A percentile compares a stretch with the other conserved stretches of the same genome.
Evolutionary conservation across 345 rosid genomes (phyloP).

Genomic region (Cardamine chenopodiifolia): DNA sequence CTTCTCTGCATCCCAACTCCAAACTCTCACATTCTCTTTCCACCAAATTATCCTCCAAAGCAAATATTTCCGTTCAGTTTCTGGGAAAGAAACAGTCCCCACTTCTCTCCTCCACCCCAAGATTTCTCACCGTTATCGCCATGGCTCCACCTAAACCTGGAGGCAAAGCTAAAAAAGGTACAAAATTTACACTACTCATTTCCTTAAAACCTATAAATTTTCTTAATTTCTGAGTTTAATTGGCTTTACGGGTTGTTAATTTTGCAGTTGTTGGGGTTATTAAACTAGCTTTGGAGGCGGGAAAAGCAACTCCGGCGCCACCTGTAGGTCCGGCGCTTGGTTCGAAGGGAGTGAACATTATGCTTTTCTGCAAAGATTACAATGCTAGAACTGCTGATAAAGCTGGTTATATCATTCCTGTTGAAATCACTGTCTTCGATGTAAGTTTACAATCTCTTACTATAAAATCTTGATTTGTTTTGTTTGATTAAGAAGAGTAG

Average conservation of each 20-base stretch:
- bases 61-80: conserved; percentile 55
- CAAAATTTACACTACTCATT: conserved; percentile 8
- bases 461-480: neutral
- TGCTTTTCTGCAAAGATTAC: conserved; percentile 97
- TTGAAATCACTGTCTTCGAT: conserved; percentile 89
- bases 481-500: neutral
- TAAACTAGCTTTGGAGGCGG: conserved; percentile 92
- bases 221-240: neutral
- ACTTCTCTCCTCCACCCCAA: conserved; percentile 55
- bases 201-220: neutral
- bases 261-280: conserved; percentile 69
- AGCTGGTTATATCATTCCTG: conserved; percentile 92
- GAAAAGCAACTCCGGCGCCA: conserved; percentile 94
- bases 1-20: conserved; percentile 36
- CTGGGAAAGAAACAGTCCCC: conserved; percentile 49
- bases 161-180: conserved; percentile 87
- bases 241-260: neutral
- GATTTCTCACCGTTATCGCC: conserved; percentile 73
- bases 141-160: conserved; percentile 97
- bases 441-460: conserved; percentile 45
- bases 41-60: conserved; percentile 51
- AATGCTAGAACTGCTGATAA: conserved; percentile 96
- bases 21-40: conserved; percentile 53
- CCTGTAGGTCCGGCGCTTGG: conserved; percentile 96
- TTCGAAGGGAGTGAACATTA: conserved; percentile 84